phyloP scores from a whole-genome alignment of 2,329 filamentous ascomycete genomes.

The Clonostachys rosea region DNA sequence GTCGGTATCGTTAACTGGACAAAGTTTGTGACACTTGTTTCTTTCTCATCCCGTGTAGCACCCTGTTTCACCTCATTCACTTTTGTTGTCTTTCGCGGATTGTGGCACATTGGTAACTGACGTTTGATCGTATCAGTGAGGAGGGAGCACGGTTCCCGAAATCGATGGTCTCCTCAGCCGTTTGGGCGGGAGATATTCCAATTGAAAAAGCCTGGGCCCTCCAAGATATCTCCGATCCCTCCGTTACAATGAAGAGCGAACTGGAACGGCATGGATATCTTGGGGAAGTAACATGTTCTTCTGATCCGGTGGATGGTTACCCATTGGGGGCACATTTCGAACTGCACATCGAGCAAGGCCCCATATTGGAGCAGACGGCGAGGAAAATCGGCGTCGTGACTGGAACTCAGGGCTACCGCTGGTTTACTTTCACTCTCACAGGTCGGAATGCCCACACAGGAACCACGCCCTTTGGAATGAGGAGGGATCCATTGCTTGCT shows the following conservation, averaged over 20 bases:
- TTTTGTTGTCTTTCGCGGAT: too few relatives aligned
- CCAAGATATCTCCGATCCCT: constrained; percentile 5
- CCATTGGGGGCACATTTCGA: constrained; percentile 77
- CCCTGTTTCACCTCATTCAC: background rate
- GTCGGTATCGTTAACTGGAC: constrained; percentile 78
- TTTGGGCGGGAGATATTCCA: constrained; percentile 68
- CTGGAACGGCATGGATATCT: constrained; percentile 69
- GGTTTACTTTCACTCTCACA: constrained; percentile 18
- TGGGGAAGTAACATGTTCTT: constrained; percentile 34
- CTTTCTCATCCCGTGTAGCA: background rate
- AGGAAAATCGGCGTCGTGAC: constrained; percentile 37
- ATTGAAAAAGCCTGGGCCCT: constrained; percentile 51
- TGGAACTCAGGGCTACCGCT: constrained; percentile 23
- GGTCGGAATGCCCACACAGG: constrained; percentile 22
- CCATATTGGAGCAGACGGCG: constrained; percentile 59
- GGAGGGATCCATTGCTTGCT: constrained; percentile 24
- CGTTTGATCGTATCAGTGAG: constrained; percentile 42
- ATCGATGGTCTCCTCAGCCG: constrained; percentile 69
- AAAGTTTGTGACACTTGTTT: constrained; percentile 37
- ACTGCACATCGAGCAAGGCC: constrained; percentile 45
- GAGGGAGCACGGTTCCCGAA: constrained; percentile 78
- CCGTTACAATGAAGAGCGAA: constrained; percentile 28
- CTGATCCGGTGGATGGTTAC: constrained; percentile 3
- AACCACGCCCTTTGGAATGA: constrained; percentile 21
- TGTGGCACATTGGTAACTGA: constrained; percentile 3